A percentile compares a stretch with the other conserved stretches of the same genome.
Conservation (phyloP, 441 rosid species). For the Populus hybrid region DNA sequence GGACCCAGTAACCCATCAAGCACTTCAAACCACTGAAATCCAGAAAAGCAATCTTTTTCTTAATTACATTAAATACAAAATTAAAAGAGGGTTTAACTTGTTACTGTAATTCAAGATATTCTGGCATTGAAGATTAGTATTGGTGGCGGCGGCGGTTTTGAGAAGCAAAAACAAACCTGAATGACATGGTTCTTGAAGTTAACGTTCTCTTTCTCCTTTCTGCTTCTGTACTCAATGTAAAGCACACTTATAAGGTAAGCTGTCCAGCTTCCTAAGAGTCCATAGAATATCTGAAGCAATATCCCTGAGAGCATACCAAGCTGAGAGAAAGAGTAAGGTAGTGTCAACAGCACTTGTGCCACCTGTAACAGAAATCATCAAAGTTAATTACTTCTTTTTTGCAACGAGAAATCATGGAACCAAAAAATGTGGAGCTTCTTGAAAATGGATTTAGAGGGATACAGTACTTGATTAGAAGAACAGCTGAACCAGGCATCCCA, state of each 20-base stretch:
- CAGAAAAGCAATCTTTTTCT: constrained; percentile 2
- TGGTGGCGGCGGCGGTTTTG: constrained; percentile 2
- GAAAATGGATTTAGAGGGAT: neutral
- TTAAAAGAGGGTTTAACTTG: neutral
- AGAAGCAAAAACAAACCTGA: constrained; percentile 44
- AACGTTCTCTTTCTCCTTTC: constrained; percentile 92
- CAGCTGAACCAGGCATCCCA: constrained; percentile 99
- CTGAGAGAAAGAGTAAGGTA: constrained; percentile 95
- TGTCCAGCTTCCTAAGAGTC: constrained; percentile 93
- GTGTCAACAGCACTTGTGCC: constrained; percentile 90
- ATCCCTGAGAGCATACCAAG: constrained; percentile 93
- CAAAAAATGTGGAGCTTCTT: neutral
- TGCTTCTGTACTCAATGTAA: constrained; percentile 78
- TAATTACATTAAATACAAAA: neutral
- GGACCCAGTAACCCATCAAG: constrained; percentile 95
- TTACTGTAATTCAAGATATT: constrained; percentile 6
- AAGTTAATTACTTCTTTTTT: neutral
- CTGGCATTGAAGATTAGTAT: constrained; percentile 21
- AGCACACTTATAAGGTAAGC: constrained; percentile 98
- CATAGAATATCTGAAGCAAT: constrained; percentile 79
- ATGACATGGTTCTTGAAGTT: constrained; percentile 98
- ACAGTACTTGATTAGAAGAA: constrained; percentile 81
- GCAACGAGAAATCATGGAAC: neutral
- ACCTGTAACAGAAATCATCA: constrained; percentile 42
- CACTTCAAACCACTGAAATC: constrained; percentile 92